Percentiles rank a stretch among this genome's conserved stretches.
Evolutionary conservation across 2,329 filamentous ascomycete species (phyloP).

Genomic region (Fusarium burgessii): DNA sequence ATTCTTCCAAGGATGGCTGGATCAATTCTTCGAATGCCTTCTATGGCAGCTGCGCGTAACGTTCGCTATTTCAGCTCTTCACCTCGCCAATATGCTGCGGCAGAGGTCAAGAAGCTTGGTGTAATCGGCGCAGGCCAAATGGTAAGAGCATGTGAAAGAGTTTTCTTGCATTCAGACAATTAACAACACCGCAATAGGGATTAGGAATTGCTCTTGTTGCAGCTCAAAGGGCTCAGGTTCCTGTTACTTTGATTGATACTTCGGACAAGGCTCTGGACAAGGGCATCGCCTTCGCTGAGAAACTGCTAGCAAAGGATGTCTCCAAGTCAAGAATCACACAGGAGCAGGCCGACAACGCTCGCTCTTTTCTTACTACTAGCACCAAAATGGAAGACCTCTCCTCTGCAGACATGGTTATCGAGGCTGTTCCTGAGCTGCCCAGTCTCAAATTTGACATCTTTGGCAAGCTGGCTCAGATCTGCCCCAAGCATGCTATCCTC

Average conservation of each 20-base stretch:
- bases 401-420: constrained; percentile 95
- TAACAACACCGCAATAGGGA: constrained; percentile 68
- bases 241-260: constrained; percentile 86
- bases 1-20: constrained; percentile 55
- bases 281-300: constrained; percentile 91
- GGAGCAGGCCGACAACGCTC: constrained; percentile 79
- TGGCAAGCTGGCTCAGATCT: constrained; percentile 81
- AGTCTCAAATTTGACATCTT: constrained; percentile 92
- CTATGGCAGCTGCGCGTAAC: constrained; percentile 54
- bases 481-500: constrained; percentile 86
- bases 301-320: constrained; percentile 93
- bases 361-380: constrained; percentile 75
- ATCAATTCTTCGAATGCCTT: constrained; percentile 54
- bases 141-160: constrained; percentile 70
- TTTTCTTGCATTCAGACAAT: constrained; percentile 1
- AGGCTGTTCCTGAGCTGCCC: constrained; percentile 94
- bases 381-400: constrained; percentile 82
- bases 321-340: constrained; percentile 87
- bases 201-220: constrained; percentile 96
- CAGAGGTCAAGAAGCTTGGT: constrained; percentile 85
- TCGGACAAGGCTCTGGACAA: constrained; percentile 89
- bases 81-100: constrained; percentile 67
- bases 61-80: constrained; percentile 77
- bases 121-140: constrained; percentile 97
- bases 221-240: constrained; percentile 83